phyloP scores from a whole-genome alignment of 2,329 filamentous ascomycete genomes.

The Botryosphaeria dothidea region DNA sequence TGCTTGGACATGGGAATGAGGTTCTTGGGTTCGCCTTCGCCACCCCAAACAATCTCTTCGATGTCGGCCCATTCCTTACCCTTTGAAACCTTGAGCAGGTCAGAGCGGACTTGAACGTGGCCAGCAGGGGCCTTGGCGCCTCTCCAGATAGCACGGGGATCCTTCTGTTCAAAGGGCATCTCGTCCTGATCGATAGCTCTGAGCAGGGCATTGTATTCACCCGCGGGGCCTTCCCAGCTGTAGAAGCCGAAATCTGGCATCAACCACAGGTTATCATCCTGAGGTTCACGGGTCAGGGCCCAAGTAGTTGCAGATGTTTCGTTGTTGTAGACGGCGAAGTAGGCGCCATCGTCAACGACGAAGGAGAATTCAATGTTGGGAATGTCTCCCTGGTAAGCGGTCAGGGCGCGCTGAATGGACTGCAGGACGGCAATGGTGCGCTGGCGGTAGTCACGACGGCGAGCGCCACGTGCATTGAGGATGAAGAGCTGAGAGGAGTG shows the following conservation, averaged over 20 bases:
- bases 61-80: slow-evolving; percentile 27
- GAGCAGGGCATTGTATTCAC: slow-evolving; percentile 19
- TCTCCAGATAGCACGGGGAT: slow-evolving; percentile 26
- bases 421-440: slow-evolving; percentile 50
- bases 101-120: slow-evolving; percentile 24
- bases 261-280: slow-evolving; percentile 22
- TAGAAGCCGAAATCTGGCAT: slow-evolving; percentile 28
- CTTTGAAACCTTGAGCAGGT: slow-evolving; percentile 24
- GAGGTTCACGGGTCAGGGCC: slow-evolving; percentile 15
- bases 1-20: slow-evolving; percentile 27
- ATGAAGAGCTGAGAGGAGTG: slow-evolving; percentile 34
- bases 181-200: slow-evolving; percentile 17
- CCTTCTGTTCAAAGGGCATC: slow-evolving; percentile 22
- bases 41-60: slow-evolving; percentile 20
- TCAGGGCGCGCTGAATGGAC: slow-evolving; percentile 55
- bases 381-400: slow-evolving; percentile 50
- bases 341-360: slow-evolving; percentile 40
- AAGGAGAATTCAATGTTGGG: slow-evolving; percentile 57
- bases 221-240: slow-evolving; percentile 17
- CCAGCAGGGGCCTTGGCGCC: slow-evolving; percentile 26
- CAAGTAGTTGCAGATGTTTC: slow-evolving; percentile 15
- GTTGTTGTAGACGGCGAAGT: slow-evolving; percentile 16
- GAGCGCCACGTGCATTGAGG: slow-evolving; percentile 27
- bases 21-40: slow-evolving; percentile 11
- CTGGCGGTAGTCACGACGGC: slow-evolving; percentile 23